A percentile compares a stretch with the other conserved stretches of the same genome.
Conservation (phyloP, 805 yeast genomes). For the Saccharomycopsis oosterbeekiorum region DNA sequence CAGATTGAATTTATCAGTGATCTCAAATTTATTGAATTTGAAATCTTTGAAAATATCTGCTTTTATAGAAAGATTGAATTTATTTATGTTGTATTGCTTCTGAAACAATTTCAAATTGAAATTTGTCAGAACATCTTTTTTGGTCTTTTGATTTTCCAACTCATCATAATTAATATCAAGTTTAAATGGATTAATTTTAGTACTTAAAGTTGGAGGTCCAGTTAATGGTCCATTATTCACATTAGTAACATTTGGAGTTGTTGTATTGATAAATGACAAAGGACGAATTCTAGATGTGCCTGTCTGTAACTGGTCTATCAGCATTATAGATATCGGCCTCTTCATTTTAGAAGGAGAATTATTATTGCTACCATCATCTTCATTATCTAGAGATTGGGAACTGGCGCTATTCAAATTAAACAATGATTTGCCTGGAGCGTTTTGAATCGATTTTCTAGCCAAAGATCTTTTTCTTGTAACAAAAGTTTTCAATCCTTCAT, state of each 20-base stretch:
- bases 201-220: background rate
- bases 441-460: conserved; percentile 18
- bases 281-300: conserved; percentile 10
- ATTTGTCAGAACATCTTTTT: conserved; percentile 13
- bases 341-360: conserved; percentile 5
- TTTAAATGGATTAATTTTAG: conserved; percentile 10
- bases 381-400: background rate
- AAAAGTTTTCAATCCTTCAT: conserved; percentile 13
- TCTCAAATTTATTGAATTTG: conserved; percentile 9
- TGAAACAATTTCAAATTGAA: conserved; percentile 14
- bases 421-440: conserved; percentile 12
- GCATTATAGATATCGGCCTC: conserved; percentile 15
- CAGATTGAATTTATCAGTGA: conserved; percentile 10
- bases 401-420: conserved; percentile 3
- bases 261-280: conserved; percentile 10
- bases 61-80: conserved; percentile 17
- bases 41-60: conserved; percentile 17
- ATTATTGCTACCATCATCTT: background rate
- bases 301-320: background rate
- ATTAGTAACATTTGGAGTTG: background rate
- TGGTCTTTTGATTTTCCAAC: conserved; percentile 9
- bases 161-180: conserved; percentile 8
- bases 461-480: conserved; percentile 18
- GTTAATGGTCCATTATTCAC: background rate
- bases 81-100: conserved; percentile 17